Evolutionary conservation across 495 filamentous ascomycete species (phyloP), one percentile per base, ranked within the genome.

Genomic region (Talaromyces wortmannii): DNA sequence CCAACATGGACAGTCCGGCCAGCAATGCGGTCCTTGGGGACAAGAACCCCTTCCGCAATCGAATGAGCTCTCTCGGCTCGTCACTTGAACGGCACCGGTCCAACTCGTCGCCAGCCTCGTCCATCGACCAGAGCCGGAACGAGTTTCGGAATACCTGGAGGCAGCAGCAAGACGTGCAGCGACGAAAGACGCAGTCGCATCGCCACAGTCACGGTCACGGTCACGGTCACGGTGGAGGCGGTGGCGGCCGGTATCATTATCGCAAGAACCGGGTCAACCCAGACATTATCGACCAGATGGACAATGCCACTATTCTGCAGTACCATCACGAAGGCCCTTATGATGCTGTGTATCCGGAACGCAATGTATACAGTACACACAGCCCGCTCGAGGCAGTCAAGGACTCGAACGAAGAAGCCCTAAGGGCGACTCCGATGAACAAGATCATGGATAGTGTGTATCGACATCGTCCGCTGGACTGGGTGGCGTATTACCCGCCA

Each of bases 241-340:
- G 23, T 23, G 23, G 57, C n/a, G 55, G 62, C 17, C 66, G 58
- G 2, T 55, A 62, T 12, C 53, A 43, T 32, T 61, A 55, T 47
- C 59, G 18, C 29, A 49, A 45, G 31, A 52, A 17, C 48, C 55
- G 86, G 10, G 83, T 88, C 13, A 80, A 84, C 31, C 73, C 89
- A 0, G 94, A 98, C 63, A 75, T 76, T 11, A 91, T 98, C 59
- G 94, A 98, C 68, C 65, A 76, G 3, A 79, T 98, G 0, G 94
- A 96, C 60, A 70, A 75, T 50, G 70, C 84, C 2, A 77, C 75
- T 3, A 74, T 77, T 15, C 70, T 67, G 7, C 68, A 75, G 3
- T 97, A 95, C 62, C 94, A 98, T 65, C 94, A 98, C 60, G 89
- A 88, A 54, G 94, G 94, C 0, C 94, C 94, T 0, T 98, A 89